phyloP scores from a whole-genome alignment of 257 asterid genomes.

The Solanum raphanifolium region DNA sequence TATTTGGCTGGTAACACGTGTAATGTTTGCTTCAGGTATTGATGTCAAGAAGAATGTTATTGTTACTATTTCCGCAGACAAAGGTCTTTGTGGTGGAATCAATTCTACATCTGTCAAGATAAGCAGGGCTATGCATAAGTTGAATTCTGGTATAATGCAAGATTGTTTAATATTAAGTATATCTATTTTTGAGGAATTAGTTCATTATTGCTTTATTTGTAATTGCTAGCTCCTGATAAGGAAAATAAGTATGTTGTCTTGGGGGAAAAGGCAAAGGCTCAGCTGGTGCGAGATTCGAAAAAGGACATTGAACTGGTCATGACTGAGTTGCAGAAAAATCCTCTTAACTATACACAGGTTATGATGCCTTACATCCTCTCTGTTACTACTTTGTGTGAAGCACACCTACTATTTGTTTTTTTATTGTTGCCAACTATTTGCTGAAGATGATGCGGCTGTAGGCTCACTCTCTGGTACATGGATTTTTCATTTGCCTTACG shows the following conservation, averaged over 20 bases:
- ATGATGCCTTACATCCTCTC: background rate
- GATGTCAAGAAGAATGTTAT: slow-evolving; percentile 88
- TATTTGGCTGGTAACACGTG: background rate
- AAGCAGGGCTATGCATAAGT: slow-evolving; percentile 68
- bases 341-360: slow-evolving; percentile 95
- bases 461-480: background rate
- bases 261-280: slow-evolving; percentile 98
- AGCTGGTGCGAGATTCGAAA: slow-evolving; percentile 81
- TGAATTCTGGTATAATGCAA: slow-evolving; percentile 49
- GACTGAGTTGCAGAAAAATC: slow-evolving; percentile 88
- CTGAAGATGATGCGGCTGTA: background rate
- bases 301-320: slow-evolving; percentile 52
- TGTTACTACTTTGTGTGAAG: background rate
- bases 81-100: slow-evolving; percentile 99
- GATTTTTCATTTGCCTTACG: background rate
- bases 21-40: slow-evolving; percentile 42
- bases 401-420: background rate
- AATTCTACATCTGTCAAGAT: slow-evolving; percentile 89
- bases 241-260: slow-evolving; percentile 60
- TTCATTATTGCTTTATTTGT: background rate
- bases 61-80: slow-evolving; percentile 80
- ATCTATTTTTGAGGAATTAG: background rate
- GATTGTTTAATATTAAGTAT: background rate
- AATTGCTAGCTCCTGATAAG: slow-evolving; percentile 69
- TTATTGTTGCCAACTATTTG: background rate